Evolutionary conservation across 2,329 filamentous ascomycete genomes (phyloP).

Genomic region (Ceratocystis papillata): DNA sequence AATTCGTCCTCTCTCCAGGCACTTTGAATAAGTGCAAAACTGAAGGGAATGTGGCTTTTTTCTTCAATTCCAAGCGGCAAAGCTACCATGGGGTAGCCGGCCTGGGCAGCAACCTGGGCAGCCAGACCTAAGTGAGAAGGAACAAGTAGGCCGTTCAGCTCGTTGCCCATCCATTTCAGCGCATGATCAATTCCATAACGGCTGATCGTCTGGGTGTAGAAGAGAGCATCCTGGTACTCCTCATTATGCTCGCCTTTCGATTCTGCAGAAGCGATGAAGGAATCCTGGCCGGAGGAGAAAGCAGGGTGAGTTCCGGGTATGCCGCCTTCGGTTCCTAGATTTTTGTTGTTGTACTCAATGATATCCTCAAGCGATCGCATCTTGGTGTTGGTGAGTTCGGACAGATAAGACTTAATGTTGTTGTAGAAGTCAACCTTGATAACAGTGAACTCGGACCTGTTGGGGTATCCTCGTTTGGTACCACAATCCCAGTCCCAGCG

Average conservation of each 20-base stretch:
- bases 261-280: slow-evolving; percentile 52
- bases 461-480: slow-evolving; percentile 30
- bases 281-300: slow-evolving; percentile 60
- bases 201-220: slow-evolving; percentile 48
- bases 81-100: slow-evolving; percentile 62
- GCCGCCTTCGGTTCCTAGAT: slow-evolving; percentile 58
- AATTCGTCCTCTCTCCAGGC: slow-evolving; percentile 50
- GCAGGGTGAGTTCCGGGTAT: slow-evolving; percentile 47
- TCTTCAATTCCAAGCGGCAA: slow-evolving; percentile 50
- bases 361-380: no score
- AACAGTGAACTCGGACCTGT: no score
- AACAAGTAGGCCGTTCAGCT: slow-evolving; percentile 54
- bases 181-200: slow-evolving; percentile 61
- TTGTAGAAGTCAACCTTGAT: no score
- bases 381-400: no score
- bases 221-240: slow-evolving; percentile 56
- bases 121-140: slow-evolving; percentile 58
- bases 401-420: no score
- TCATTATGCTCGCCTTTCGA: slow-evolving; percentile 51
- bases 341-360: slow-evolving; percentile 31
- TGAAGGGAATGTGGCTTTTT: slow-evolving; percentile 32
- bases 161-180: slow-evolving; percentile 33
- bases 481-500: slow-evolving; percentile 71
- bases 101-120: slow-evolving; percentile 61
- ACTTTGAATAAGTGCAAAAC: slow-evolving; percentile 47